Evolutionary conservation across 345 rosid species (phyloP), one percentile per base, ranked within the genome.

Genomic region (Leavenworthia alabamica): DNA sequence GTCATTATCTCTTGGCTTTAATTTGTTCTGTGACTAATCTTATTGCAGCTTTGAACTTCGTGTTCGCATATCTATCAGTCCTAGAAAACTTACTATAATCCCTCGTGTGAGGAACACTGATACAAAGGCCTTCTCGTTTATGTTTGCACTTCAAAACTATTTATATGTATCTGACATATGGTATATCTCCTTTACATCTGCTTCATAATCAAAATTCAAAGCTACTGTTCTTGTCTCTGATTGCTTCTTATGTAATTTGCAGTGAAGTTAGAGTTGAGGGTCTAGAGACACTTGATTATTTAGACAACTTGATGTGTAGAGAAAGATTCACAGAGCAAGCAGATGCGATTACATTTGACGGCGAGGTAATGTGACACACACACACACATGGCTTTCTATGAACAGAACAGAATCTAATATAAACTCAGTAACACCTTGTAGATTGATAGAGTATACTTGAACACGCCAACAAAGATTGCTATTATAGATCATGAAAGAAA

Each of bases 81-180:
- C 81, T 64, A 89, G 95, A 35, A 86, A 83, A 78, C 84, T 92
- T 64, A 83, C 83, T 63, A 58, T 92, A 69, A 92, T 81, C 64
- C 87, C 98, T 33, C 96, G 96, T 41, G 93, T 92, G 82, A 81
- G 96, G 77, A 92, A 92, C 70, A 87, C 76, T 4, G 95, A 89
- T 70, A 64, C 36, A 46, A 92, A 78, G 78, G 65, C 89, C 48
- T 88, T 89, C 79, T 81, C 86, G 41, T 92, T 86, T 64, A 83
- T 76, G 32, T 84, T 92, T 56, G 79, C 87, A 0, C 74, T 86
- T 58, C 74, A 80, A 28, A 92, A 86, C 79, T 81, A 88, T 70
- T 73, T 92, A 26, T 81, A 85, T 65, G 93, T 92, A 40, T 92
- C 98, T 0, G 98, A 92, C 73, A 80, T 92, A 80, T 86, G 96